Base-by-base conservation (phyloP, 2,329 filamentous ascomycete species). In the Zymoseptoria tritici region DNA sequence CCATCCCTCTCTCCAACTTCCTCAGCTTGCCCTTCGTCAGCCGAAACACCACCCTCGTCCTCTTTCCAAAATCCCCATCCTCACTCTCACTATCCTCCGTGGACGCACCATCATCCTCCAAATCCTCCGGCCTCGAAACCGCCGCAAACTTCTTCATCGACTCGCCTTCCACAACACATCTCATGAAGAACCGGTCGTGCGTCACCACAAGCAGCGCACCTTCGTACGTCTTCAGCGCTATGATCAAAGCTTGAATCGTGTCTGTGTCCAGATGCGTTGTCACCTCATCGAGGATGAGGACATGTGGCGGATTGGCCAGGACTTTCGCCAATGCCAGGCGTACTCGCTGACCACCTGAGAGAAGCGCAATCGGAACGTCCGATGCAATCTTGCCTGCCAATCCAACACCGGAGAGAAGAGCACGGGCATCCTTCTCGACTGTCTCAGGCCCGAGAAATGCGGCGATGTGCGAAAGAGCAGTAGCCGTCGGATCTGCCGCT, bases 191-290 rank as follows among this genome's bases (percentile, higher is more conserved):
- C 31, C 91, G 80, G 72, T 95, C 90, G 76, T 95, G 91, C 42
- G 85, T 91, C 4, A 94, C 86, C 4, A 94, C 76, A 49, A 95
- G 75, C 3, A 94, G 81, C 0, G 89, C 90, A 0, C 90, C 90
- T 58, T 85, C 81, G 80, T 88, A 95, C 2, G 76, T 76, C 13
- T 81, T 79, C 63, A 95, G 72, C 2, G 87, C 87, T 22, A 83
- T 79, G 0, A 87, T 80, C 57, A 95, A 74, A 1, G 88, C 89
- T 7, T 84, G 82, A 22, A 93, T 89, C 0, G 88, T 93, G 74
- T 94, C 85, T 62, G 88, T 89, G 71, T 95, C 91, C 49, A 95
- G 79, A 77, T 96, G 91, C 0, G 90, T 93, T 6, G 90, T 94
- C 22, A 91, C 86, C 72, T 91, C 91, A 70, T 93, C 90, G 7